phyloP scores from a whole-genome alignment of 495 filamentous ascomycete species.

The Evernia prunastri region DNA sequence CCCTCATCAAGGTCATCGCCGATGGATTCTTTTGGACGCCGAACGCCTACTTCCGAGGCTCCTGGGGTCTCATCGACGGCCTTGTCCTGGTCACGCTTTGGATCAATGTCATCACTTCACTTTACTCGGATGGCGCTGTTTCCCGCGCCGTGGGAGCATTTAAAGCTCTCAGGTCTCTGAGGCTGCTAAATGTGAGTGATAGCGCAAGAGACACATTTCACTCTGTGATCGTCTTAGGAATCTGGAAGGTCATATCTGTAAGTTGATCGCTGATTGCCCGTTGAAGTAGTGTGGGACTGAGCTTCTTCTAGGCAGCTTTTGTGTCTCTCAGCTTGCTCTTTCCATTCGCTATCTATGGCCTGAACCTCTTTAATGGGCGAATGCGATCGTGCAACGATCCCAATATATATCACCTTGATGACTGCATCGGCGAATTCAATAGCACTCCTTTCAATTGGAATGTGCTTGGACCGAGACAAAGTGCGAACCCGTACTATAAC shows the following conservation, averaged over 20 bases:
- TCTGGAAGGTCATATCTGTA: slow-evolving; percentile 77
- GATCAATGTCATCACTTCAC: slow-evolving; percentile 83
- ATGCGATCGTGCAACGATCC: slow-evolving; percentile 76
- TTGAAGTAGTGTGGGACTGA: slow-evolving; percentile 4
- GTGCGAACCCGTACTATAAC: slow-evolving; percentile 74
- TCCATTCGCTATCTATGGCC: slow-evolving; percentile 90
- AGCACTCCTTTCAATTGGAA: slow-evolving; percentile 75
- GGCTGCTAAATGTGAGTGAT: slow-evolving; percentile 91
- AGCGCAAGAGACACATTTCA: slow-evolving; percentile 95
- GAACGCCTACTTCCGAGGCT: slow-evolving; percentile 92
- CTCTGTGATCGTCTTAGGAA: slow-evolving; percentile 86
- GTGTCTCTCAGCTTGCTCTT: slow-evolving; percentile 92
- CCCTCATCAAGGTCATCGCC: slow-evolving; percentile 86
- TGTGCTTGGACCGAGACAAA: slow-evolving; percentile 73
- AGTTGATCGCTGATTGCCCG: slow-evolving; percentile 21
- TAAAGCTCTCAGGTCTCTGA: slow-evolving; percentile 91
- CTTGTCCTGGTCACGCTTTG: slow-evolving; percentile 89
- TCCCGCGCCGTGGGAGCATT: slow-evolving; percentile 91
- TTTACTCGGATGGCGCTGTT: slow-evolving; percentile 69
- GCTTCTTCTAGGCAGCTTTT: slow-evolving; percentile 58
- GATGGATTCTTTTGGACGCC: slow-evolving; percentile 97
- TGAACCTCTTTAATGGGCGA: slow-evolving; percentile 86
- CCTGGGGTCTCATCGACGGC: slow-evolving; percentile 95
- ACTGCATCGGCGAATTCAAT: slow-evolving; percentile 77
- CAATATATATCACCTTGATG: slow-evolving; percentile 46